Percentiles rank a stretch among this genome's conserved stretches.
These are phyloP conservation scores for Amanita inopinata DNA, from an alignment of 768 basidiomycete genomes.

Conservation along the genomic window DNA sequence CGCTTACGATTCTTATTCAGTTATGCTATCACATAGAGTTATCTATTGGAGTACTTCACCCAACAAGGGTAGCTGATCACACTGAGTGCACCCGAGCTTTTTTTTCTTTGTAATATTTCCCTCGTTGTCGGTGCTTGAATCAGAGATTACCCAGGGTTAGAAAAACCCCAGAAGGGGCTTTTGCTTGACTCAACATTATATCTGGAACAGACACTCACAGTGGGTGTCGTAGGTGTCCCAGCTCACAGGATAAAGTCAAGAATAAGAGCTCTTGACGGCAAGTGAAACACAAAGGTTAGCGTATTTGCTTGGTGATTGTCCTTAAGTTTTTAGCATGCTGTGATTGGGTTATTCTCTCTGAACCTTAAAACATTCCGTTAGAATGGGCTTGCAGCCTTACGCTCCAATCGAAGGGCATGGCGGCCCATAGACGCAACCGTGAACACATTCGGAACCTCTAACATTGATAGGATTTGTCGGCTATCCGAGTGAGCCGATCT, in stretches of 20 bases:
- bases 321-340: conserved; percentile 5
- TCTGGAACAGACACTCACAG: too few relatives aligned
- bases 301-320: background rate
- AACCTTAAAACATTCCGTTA: conserved; percentile 6
- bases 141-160: too few relatives aligned
- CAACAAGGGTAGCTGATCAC: too few relatives aligned
- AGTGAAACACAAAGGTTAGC: conserved; percentile 1
- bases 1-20: conserved; percentile 1
- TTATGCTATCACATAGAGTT: too few relatives aligned
- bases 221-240: too few relatives aligned
- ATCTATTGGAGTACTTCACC: too few relatives aligned
- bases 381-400: conserved; percentile 5
- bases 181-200: too few relatives aligned
- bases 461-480: conserved; percentile 2
- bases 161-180: too few relatives aligned
- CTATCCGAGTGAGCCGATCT: conserved; percentile 2
- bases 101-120: too few relatives aligned
- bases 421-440: background rate
- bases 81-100: too few relatives aligned
- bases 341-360: conserved; percentile 6
- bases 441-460: conserved; percentile 1
- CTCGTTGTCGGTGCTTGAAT: too few relatives aligned
- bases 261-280: conserved; percentile 3
- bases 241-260: background rate
- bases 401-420: conserved; percentile 1